Evolutionary conservation across 2,329 filamentous ascomycete species (phyloP).

Genomic region (Colletotrichum ledebouriae): DNA sequence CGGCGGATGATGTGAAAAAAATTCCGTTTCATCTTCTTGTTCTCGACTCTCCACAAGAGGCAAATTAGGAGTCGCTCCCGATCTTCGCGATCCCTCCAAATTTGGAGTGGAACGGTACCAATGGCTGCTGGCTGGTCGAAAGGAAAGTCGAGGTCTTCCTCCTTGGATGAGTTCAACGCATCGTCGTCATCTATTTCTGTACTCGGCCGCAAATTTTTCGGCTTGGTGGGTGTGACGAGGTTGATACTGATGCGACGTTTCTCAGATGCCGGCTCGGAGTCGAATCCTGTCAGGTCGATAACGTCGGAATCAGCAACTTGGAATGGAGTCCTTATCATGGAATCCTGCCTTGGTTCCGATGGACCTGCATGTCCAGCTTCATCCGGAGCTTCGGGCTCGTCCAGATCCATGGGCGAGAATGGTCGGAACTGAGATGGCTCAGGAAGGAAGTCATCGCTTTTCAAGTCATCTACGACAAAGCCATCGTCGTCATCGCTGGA

Average conservation of each 20-base stretch:
- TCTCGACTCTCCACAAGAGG: constrained; percentile 47
- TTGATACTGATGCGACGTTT: constrained; percentile 9
- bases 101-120: constrained; percentile 20
- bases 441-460: neutral
- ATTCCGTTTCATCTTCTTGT: constrained; percentile 38
- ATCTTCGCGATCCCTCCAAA: constrained; percentile 46
- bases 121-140: constrained; percentile 38
- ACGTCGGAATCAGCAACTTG: constrained; percentile 3
- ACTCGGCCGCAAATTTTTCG: neutral
- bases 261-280: constrained; percentile 26
- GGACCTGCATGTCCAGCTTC: neutral
- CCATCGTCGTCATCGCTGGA: constrained; percentile 62
- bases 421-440: neutral
- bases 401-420: constrained; percentile 29
- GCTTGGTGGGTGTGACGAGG: constrained; percentile 36
- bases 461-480: constrained; percentile 62
- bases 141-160: constrained; percentile 34
- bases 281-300: constrained; percentile 37
- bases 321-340: neutral
- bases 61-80: constrained; percentile 48
- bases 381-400: neutral
- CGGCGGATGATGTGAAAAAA: constrained; percentile 46
- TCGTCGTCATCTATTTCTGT: constrained; percentile 10
- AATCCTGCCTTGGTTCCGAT: neutral
- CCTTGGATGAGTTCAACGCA: neutral